Conservation (phyloP, 1,139 yeast genomes). For the Candida frijolesensis region DNA sequence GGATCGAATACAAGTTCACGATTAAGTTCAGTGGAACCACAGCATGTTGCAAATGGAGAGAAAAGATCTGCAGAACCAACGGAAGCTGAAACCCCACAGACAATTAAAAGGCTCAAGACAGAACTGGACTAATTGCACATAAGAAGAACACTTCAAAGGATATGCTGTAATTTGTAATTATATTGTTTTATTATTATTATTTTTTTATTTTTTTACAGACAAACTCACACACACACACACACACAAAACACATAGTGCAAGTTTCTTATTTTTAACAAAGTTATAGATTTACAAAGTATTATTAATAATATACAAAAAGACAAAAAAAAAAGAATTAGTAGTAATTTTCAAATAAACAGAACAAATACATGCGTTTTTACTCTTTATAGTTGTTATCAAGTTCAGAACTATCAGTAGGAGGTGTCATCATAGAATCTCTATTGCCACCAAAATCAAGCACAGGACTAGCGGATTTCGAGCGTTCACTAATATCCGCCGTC, state of each 20-base stretch:
- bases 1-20: slow-evolving; percentile 34
- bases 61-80: slow-evolving; percentile 4
- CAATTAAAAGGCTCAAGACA: slow-evolving; percentile 1
- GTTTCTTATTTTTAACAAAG: too few species aligned
- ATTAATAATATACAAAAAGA: slow-evolving; percentile 1
- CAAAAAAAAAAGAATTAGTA: not conserved
- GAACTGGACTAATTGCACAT: not conserved
- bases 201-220: not conserved
- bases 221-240: not conserved
- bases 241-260: too few species aligned
- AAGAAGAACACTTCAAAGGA: not conserved
- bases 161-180: not conserved
- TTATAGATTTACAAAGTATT: slow-evolving; percentile 2
- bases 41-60: slow-evolving; percentile 12
- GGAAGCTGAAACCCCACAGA: slow-evolving; percentile 1
- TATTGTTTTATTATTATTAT: not conserved
- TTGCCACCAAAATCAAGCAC: not conserved
- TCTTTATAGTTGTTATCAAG: not conserved
- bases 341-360: not conserved
- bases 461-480: slow-evolving; percentile 11
- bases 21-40: slow-evolving; percentile 38
- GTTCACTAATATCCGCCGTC: slow-evolving; percentile 7
- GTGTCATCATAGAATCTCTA: slow-evolving; percentile 6
- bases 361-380: not conserved
- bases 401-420: slow-evolving; percentile 9